Conservation (phyloP, 1,284 basidiomycete species). For the Kalmanozyma brasiliensis region DNA sequence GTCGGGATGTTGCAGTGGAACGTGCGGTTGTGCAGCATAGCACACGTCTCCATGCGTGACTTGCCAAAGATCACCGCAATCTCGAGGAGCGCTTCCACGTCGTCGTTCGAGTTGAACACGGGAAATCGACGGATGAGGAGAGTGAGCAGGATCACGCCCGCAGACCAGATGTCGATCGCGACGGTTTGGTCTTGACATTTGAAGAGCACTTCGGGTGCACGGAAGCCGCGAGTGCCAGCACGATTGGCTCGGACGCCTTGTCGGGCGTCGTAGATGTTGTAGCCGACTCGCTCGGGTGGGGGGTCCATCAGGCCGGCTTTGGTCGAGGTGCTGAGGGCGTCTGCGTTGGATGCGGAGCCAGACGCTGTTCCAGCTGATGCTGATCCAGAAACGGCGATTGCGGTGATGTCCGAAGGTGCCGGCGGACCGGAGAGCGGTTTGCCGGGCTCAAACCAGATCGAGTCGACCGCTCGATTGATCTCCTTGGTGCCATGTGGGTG, state of each 20-base stretch:
- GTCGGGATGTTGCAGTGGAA: conserved; percentile 61
- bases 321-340: conserved; percentile 65
- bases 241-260: conserved; percentile 92
- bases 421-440: conserved; percentile 44
- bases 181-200: conserved; percentile 91
- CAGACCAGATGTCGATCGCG: conserved; percentile 98
- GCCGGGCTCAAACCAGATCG: conserved; percentile 58
- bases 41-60: conserved; percentile 83
- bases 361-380: conserved; percentile 8
- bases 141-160: conserved; percentile 89
- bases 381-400: conserved; percentile 65
- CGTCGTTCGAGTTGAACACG: conserved; percentile 92
- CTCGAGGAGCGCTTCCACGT: conserved; percentile 94
- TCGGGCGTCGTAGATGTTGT: conserved; percentile 63
- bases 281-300: conserved; percentile 60
- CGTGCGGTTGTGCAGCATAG: conserved; percentile 78
- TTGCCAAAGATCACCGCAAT: conserved; percentile 88
- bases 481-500: conserved; percentile 58
- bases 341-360: conserved; percentile 59
- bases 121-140: conserved; percentile 94
- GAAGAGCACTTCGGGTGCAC: conserved; percentile 93
- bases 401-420: conserved; percentile 11
- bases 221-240: conserved; percentile 94
- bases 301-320: conserved; percentile 55
- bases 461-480: conserved; percentile 57